Evolutionary conservation across 441 rosid genomes (phyloP), one percentile per base, ranked within the genome.

Genomic region (Biscutella auriculata): DNA sequence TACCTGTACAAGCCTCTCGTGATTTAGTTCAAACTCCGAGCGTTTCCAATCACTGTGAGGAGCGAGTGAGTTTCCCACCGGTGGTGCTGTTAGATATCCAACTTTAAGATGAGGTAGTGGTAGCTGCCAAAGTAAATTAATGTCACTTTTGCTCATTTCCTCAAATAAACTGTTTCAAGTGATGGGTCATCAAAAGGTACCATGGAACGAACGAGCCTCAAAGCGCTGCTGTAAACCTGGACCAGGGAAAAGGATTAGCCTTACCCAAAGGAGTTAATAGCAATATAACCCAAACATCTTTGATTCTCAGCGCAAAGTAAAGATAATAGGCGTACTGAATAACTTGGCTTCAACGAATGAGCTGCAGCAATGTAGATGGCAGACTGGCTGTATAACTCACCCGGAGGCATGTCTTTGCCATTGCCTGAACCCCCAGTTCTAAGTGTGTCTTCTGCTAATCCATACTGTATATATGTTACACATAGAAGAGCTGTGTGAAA

Each of bases 321-420:
- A 50, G 16, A 51, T 26, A n/a, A 1, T 28, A 56, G 40, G 57
- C 81, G 53, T 69, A 89, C 99, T 9, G 97, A 89, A 68, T 93
- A 93, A 76, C 80, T 89, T 72, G 99, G 97, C 72, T 87, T 93
- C 75, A 89, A 64, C 9, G 99, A 93, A 78, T 85, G 99, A 71
- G 99, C 99, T 73, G 96, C 93, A 44, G 96, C 95, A 68, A 93
- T 89, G 67, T 89, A 89, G 66, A 93, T 82, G 53, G 99, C 97
- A 53, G 99, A 93, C 67, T 87, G 99, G 77, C 97, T 80, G 60
- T 89, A 93, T 67, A 89, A 64, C 75, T 89, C 99, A 78, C 85
- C 82, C 9, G 93, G 95, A 50, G 87, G 79, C 69, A 85, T 74
- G 43, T 89, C 87, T 66, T 82, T 87, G 37, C 82, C 66, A 62